Conservation (phyloP, 768 basidiomycete species). For the Pluteus cervinus region DNA sequence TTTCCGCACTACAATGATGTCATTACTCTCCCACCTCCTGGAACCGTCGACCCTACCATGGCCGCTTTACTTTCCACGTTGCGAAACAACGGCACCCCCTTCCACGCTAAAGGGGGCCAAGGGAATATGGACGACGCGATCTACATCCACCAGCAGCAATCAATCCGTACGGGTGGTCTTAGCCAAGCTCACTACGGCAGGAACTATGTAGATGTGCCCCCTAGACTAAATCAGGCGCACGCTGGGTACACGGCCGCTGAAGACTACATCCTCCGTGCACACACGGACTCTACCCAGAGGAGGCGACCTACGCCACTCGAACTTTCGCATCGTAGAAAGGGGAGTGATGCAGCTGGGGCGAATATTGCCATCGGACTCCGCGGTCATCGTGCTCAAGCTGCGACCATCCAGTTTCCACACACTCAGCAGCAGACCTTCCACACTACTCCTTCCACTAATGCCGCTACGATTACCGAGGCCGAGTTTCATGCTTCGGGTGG, state of each 20-base stretch:
- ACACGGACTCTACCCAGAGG: constrained; percentile 27
- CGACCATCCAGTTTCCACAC: constrained; percentile 20
- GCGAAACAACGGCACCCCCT: constrained; percentile 15
- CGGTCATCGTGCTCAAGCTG: constrained; percentile 34
- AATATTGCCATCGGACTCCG: constrained; percentile 35
- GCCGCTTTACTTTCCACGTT: constrained; percentile 31
- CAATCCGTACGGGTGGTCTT: constrained; percentile 1
- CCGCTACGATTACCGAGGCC: constrained; percentile 23
- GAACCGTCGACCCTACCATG: constrained; percentile 33
- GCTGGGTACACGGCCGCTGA: constrained; percentile 66
- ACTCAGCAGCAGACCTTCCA: constrained; percentile 13
- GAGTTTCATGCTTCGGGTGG: constrained; percentile 27
- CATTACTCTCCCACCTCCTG: constrained; percentile 8
- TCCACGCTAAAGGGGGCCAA: constrained; percentile 10
- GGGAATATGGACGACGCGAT: constrained; percentile 9
- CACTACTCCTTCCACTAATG: constrained; percentile 8
- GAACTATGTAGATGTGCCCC: constrained; percentile 2
- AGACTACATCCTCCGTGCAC: constrained; percentile 59
- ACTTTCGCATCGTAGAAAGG: constrained; percentile 17
- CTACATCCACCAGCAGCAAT: constrained; percentile 7
- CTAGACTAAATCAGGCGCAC: constrained; percentile 23
- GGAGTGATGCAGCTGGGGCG: constrained; percentile 15
- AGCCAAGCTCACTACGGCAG: constrained; percentile 4
- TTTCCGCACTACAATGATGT: background rate
- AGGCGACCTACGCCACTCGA: constrained; percentile 31